Conservation (phyloP, 1,139 yeast species). For the Nadsonia starkeyi-henricii region DNA sequence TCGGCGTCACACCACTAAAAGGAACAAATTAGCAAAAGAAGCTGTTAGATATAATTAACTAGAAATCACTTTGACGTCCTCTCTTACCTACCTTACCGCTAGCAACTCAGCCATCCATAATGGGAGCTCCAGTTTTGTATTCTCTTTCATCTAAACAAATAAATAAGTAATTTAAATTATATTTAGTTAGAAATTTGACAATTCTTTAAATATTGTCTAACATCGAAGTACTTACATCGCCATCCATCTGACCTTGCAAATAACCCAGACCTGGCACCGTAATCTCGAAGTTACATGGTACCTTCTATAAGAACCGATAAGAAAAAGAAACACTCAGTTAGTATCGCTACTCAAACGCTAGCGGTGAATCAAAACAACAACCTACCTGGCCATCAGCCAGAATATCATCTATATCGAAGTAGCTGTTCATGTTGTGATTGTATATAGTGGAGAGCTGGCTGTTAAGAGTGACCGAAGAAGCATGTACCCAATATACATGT, state of each 20-base stretch:
- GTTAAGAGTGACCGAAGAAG: not conserved
- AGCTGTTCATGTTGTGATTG: constrained; percentile 24
- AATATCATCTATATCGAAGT: constrained; percentile 83
- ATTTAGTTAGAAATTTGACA: not conserved
- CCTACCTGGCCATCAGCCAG: constrained; percentile 49
- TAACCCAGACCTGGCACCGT: constrained; percentile 79
- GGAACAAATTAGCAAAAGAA: no score
- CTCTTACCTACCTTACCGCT: constrained; percentile 26
- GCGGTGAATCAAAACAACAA: constrained; percentile 4
- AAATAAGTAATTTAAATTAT: no score
- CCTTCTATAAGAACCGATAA: constrained; percentile 29
- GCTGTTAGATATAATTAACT: constrained; percentile 14
- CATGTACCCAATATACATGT: not conserved
- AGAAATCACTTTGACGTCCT: constrained; percentile 13
- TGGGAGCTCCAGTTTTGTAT: constrained; percentile 67
- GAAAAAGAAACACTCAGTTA: not conserved
- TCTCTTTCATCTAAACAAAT: constrained; percentile 33
- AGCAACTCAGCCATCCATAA: constrained; percentile 78
- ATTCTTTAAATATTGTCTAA: no score
- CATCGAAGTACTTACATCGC: constrained; percentile 23
- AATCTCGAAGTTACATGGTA: constrained; percentile 67
- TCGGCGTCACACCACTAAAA: constrained; percentile 21
- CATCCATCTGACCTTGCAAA: constrained; percentile 70
- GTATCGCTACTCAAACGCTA: not conserved
- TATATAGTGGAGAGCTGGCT: no score